These are phyloP conservation scores for Candida boleticola DNA, from an alignment of 805 yeast species.

Conservation along the genomic window DNA sequence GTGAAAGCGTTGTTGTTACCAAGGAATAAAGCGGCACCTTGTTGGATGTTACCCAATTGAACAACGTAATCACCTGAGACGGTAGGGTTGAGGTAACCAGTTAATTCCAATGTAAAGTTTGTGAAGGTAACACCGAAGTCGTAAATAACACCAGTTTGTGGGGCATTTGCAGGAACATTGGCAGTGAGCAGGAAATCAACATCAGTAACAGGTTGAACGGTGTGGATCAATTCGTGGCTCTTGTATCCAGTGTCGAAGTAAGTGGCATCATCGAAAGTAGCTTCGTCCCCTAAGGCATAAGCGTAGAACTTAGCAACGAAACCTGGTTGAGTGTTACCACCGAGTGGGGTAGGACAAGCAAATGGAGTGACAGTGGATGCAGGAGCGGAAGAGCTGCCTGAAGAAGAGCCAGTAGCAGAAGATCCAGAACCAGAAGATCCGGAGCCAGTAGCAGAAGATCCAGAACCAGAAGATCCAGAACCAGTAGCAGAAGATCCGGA, in stretches of 20 bases:
- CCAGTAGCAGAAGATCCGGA: background rate
- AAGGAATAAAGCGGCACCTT: background rate
- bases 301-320: background rate
- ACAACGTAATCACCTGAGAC: background rate
- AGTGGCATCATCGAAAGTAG: background rate
- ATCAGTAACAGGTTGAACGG: background rate
- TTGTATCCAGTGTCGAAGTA: background rate
- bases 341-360: background rate
- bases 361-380: background rate
- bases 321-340: background rate
- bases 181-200: background rate
- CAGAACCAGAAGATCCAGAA: background rate
- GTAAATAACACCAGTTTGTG: background rate
- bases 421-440: background rate
- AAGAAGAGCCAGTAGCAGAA: background rate
- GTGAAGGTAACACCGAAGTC: background rate
- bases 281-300: background rate
- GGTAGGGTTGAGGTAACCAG: background rate
- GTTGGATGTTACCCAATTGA: background rate
- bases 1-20: background rate
- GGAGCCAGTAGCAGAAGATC: background rate
- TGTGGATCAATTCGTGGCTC: background rate
- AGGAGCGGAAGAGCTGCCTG: no score
- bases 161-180: background rate
- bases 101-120: constrained; percentile 15